These are phyloP conservation scores for Eucalyptus curtisii DNA, from an alignment of 345 rosid genomes.

Conservation along the genomic window DNA sequence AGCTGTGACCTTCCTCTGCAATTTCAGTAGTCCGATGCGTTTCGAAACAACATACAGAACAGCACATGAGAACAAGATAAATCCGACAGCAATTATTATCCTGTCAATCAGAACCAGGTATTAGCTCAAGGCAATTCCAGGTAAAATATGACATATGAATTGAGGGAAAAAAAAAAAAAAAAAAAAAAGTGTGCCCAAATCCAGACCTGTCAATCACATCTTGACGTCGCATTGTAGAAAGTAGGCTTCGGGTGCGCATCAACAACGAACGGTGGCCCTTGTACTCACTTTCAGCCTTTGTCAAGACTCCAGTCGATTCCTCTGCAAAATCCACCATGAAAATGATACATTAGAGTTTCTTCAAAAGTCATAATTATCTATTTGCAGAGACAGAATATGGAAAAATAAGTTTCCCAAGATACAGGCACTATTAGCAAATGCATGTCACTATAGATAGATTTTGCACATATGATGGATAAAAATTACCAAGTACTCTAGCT, in stretches of 20 bases:
- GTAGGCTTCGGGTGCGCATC: constrained; percentile 71
- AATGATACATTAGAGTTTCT: neutral
- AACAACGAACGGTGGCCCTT: constrained; percentile 83
- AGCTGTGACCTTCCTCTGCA: constrained; percentile 72
- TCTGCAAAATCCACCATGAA: constrained; percentile 24
- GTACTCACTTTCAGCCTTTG: constrained; percentile 88
- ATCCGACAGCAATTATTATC: constrained; percentile 55
- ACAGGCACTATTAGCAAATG: neutral
- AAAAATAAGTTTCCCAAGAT: neutral
- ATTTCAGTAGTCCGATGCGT: constrained; percentile 57
- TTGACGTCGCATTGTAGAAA: constrained; percentile 88
- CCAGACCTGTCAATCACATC: constrained; percentile 73
- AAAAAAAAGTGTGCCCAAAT: neutral
- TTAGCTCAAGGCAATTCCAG: neutral
- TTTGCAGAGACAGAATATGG: neutral
- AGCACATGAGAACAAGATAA: constrained; percentile 56
- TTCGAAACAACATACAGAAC: constrained; percentile 86
- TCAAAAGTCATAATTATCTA: neutral
- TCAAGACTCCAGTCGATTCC: constrained; percentile 72
- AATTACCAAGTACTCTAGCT: neutral
- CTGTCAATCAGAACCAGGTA: constrained; percentile 13
- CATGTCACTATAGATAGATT: neutral
- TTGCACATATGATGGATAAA: neutral
- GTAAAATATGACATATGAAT: neutral
- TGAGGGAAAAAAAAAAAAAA: neutral